These are phyloP conservation scores for Meira miltonrushii DNA, from an alignment of 1,284 basidiomycete genomes.

Conservation along the genomic window DNA sequence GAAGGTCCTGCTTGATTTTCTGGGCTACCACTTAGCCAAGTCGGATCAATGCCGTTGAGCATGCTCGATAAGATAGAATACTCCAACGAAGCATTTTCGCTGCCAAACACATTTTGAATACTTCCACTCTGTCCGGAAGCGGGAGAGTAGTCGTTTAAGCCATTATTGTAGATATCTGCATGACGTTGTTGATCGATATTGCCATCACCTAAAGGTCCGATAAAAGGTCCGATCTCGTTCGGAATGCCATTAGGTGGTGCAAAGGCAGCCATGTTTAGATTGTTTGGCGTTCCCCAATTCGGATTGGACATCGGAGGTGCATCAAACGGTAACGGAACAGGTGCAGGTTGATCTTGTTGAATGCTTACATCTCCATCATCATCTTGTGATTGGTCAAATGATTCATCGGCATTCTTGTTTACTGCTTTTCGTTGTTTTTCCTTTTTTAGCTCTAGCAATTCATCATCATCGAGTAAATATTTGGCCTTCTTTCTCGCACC, in stretches of 20 bases:
- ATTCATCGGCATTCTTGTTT: not conserved
- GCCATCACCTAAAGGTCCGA: too few species aligned
- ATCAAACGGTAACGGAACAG: too few species aligned
- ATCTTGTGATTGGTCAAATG: constrained; percentile 3
- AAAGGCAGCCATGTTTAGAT: too few species aligned
- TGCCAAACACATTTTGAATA: constrained; percentile 59
- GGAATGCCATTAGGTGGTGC: too few species aligned
- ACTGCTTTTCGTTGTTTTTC: constrained; percentile 31
- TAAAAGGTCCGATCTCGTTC: too few species aligned
- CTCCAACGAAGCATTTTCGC: constrained; percentile 81
- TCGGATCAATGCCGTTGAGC: constrained; percentile 55
- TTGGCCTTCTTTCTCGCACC: constrained; percentile 97
- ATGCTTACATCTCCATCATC: not conserved
- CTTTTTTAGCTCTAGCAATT: constrained; percentile 19
- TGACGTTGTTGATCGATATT: too few species aligned
- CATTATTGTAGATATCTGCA: not conserved
- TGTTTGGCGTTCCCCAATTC: too few species aligned
- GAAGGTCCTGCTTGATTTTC: not conserved
- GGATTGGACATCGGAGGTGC: too few species aligned
- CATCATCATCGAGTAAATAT: constrained; percentile 60
- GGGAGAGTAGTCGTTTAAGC: not conserved
- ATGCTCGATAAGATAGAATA: constrained; percentile 88
- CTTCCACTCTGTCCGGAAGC: not conserved
- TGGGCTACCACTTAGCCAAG: constrained; percentile 10
- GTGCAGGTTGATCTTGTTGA: too few species aligned